phyloP scores from a whole-genome alignment of 1,139 yeast genomes.

The Yamadazyma oceani region DNA sequence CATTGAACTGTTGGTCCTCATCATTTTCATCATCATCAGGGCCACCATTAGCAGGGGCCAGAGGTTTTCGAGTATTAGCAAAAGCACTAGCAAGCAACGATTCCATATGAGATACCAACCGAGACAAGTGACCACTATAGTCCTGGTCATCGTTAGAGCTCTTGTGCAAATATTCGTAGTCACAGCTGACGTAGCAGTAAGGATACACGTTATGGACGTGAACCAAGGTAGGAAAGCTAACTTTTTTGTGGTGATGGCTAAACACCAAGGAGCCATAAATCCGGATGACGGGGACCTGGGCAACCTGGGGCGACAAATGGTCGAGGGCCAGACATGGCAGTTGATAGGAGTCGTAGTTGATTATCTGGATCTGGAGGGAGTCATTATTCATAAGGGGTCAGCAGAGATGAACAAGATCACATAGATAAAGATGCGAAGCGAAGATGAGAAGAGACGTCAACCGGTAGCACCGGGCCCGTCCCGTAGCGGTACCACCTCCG shows the following conservation, averaged over 20 bases:
- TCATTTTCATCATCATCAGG: conserved; percentile 8
- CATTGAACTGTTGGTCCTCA: too few species aligned
- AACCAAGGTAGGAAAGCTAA: conserved; percentile 31
- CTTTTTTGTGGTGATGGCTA: conserved; percentile 32
- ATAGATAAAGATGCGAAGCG: too few species aligned
- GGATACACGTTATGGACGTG: conserved; percentile 89
- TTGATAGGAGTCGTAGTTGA: conserved; percentile 67
- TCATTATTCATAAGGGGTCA: conserved; percentile 7
- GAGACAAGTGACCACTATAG: conserved; percentile 11
- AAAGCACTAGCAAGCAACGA: conserved; percentile 9
- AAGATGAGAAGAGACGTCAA: too few species aligned
- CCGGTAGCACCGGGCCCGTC: too few species aligned
- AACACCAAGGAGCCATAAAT: conserved; percentile 56
- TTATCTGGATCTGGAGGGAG: conserved; percentile 41
- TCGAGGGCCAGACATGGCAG: conserved; percentile 34
- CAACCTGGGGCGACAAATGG: conserved; percentile 28
- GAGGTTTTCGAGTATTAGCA: conserved; percentile 6
- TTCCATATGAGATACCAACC: conserved; percentile 22
- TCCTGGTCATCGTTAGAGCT: conserved; percentile 3
- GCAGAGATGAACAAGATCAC: too few species aligned
- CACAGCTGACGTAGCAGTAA: conserved; percentile 65
- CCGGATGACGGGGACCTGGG: conserved; percentile 71
- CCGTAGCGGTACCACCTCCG: too few species aligned
- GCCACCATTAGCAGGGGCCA: neutral
- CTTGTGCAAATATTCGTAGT: conserved; percentile 14